phyloP scores from a whole-genome alignment of 352 stramenopile species.

The Globisporangium perplexum region DNA sequence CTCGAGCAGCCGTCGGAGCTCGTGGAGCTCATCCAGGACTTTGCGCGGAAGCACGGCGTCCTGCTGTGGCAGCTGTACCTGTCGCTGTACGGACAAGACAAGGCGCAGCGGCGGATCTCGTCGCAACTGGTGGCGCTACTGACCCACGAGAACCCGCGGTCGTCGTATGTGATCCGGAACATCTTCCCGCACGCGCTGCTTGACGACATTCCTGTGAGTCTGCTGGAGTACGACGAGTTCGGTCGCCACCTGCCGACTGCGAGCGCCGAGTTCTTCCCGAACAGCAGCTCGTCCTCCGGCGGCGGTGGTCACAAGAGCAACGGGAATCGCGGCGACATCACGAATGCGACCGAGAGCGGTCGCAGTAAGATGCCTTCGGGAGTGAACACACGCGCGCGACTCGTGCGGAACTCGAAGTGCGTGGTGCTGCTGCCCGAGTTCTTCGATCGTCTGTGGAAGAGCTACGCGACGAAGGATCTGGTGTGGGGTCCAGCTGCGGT shows the following conservation, averaged over 20 bases:
- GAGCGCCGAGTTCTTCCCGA: constrained; percentile 35
- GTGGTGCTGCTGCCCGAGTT: constrained; percentile 84
- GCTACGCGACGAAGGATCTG: constrained; percentile 70
- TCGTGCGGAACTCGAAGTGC: constrained; percentile 75
- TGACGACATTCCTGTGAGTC: constrained; percentile 64
- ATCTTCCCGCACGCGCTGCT: constrained; percentile 78
- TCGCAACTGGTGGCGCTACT: constrained; percentile 80
- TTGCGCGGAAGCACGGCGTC: constrained; percentile 75
- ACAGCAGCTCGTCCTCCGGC: constrained; percentile 23
- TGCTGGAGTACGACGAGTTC: constrained; percentile 85
- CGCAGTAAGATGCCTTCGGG: constrained; percentile 65
- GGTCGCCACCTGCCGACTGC: constrained; percentile 57
- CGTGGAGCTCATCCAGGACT: constrained; percentile 84
- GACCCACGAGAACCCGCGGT: constrained; percentile 81
- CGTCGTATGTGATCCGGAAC: constrained; percentile 78
- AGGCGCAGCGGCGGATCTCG: constrained; percentile 80
- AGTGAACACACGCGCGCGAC: constrained; percentile 64
- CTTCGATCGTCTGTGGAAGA: constrained; percentile 79
- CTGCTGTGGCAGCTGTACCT: constrained; percentile 85
- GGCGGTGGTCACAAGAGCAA: constrained; percentile 30
- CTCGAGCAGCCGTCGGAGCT: constrained; percentile 82
- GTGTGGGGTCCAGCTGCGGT: constrained; percentile 70
- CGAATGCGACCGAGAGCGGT: constrained; percentile 63
- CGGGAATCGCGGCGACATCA: constrained; percentile 35
- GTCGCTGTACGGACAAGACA: constrained; percentile 75